Conservation (phyloP, 2,329 filamentous ascomycete species). For the Alternaria angustiovoidea region DNA sequence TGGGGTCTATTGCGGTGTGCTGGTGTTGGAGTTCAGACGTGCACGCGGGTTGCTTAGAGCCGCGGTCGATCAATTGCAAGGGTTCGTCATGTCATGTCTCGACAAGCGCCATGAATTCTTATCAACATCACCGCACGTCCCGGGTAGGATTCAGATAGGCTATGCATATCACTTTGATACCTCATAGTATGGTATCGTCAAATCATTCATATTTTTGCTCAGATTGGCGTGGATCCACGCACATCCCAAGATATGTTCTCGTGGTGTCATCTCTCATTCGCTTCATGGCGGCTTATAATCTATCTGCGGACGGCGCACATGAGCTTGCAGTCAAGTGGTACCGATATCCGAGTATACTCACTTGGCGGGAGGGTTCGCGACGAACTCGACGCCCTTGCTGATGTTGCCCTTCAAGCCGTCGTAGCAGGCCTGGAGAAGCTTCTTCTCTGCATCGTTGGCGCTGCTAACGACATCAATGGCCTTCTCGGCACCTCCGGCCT, state of each 20-base stretch:
- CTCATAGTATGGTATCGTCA: background rate
- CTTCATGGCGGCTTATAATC: slow-evolving; percentile 23
- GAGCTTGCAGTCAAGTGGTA: slow-evolving; percentile 3
- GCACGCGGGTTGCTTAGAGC: slow-evolving; percentile 7
- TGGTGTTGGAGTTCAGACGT: slow-evolving; percentile 10
- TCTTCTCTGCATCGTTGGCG: slow-evolving; percentile 88
- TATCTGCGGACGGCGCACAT: slow-evolving; percentile 23
- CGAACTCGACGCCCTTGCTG: slow-evolving; percentile 89
- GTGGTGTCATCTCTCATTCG: slow-evolving; percentile 22
- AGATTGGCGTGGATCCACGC: slow-evolving; percentile 13
- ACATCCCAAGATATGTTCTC: slow-evolving; percentile 20
- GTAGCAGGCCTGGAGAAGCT: slow-evolving; percentile 77
- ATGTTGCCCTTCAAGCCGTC: slow-evolving; percentile 91
- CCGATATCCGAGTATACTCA: slow-evolving; percentile 26
- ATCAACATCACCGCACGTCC: background rate
- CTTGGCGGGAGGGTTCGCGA: slow-evolving; percentile 75
- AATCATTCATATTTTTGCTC: slow-evolving; percentile 10
- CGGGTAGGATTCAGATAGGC: background rate
- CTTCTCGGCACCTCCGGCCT: slow-evolving; percentile 88
- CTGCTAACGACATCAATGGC: slow-evolving; percentile 78
- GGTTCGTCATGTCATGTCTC: slow-evolving; percentile 21
- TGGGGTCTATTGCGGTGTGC: slow-evolving; percentile 3
- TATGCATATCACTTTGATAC: background rate
- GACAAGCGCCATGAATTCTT: background rate
- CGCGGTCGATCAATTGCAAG: slow-evolving; percentile 22